These are phyloP conservation scores for Aspergillus sp. DNA, from an alignment of 2,329 filamentous ascomycete genomes.

Conservation along the genomic window DNA sequence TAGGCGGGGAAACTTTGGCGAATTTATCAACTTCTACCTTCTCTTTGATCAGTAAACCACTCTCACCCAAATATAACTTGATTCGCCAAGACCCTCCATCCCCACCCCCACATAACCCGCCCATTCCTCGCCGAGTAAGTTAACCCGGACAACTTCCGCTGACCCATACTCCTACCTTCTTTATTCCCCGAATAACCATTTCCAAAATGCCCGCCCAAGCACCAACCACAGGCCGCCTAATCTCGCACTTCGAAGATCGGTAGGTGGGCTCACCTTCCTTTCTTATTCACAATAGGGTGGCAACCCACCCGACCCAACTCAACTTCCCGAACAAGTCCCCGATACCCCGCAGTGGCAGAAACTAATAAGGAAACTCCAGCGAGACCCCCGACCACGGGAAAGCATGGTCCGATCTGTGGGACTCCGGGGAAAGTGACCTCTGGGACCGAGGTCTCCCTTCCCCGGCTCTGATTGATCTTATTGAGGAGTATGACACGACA, in stretches of 20 bases:
- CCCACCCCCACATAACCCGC: conserved; percentile 56
- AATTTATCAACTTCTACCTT: background rate
- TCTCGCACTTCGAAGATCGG: conserved; percentile 13
- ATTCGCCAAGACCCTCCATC: conserved; percentile 44
- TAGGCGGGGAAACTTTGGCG: background rate
- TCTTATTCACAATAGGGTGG: background rate
- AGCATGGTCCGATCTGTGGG: conserved; percentile 30
- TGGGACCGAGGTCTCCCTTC: conserved; percentile 39
- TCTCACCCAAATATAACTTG: background rate
- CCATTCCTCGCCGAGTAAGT: conserved; percentile 63
- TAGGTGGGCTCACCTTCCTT: background rate
- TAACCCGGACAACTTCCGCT: background rate
- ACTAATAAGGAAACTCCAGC: background rate
- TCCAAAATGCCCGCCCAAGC: background rate
- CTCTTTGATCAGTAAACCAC: too few relatives aligned
- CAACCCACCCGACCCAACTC: too few relatives aligned
- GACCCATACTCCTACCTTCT: background rate
- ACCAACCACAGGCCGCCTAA: conserved; percentile 6
- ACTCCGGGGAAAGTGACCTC: conserved; percentile 30
- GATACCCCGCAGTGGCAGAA: background rate
- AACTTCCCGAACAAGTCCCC: background rate
- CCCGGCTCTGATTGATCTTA: conserved; percentile 34
- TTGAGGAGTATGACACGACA: conserved; percentile 26
- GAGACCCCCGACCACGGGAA: conserved; percentile 1
- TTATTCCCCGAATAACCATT: background rate